Evolutionary conservation across 1,284 basidiomycete genomes (phyloP).

Genomic region (Irpex sp.): DNA sequence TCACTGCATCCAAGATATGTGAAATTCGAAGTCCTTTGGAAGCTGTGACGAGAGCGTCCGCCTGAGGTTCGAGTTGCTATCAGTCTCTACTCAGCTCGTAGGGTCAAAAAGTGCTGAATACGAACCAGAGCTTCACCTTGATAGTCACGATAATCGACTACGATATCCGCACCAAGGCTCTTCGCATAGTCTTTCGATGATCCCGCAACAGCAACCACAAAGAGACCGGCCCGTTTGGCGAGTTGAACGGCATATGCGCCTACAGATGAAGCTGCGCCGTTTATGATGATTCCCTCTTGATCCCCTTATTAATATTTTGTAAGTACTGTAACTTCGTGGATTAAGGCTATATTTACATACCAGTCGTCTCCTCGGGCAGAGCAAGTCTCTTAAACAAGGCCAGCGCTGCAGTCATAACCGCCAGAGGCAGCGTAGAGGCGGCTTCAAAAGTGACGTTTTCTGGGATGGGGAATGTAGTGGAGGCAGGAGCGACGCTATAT

Average conservation of each 20-base stretch:
- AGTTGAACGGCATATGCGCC: background rate
- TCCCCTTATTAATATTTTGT: background rate
- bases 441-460: conserved; percentile 23
- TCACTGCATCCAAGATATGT: background rate
- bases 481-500: conserved; percentile 1
- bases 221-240: background rate
- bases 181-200: background rate
- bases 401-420: conserved; percentile 34
- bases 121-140: background rate
- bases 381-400: conserved; percentile 34
- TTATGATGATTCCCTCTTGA: background rate
- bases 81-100: too few species aligned
- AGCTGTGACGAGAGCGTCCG: background rate
- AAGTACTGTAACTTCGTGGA: too few species aligned
- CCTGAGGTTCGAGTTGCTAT: background rate
- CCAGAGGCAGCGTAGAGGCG: conserved; percentile 37
- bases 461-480: background rate
- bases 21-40: background rate
- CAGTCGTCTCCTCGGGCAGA: conserved; percentile 10
- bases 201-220: background rate
- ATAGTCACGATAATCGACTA: background rate
- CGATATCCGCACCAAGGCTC: background rate
- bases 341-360: background rate
- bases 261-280: background rate
- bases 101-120: too few species aligned